phyloP scores from a whole-genome alignment of 2,329 filamentous ascomycete genomes.

The Emergomyces orientalis region DNA sequence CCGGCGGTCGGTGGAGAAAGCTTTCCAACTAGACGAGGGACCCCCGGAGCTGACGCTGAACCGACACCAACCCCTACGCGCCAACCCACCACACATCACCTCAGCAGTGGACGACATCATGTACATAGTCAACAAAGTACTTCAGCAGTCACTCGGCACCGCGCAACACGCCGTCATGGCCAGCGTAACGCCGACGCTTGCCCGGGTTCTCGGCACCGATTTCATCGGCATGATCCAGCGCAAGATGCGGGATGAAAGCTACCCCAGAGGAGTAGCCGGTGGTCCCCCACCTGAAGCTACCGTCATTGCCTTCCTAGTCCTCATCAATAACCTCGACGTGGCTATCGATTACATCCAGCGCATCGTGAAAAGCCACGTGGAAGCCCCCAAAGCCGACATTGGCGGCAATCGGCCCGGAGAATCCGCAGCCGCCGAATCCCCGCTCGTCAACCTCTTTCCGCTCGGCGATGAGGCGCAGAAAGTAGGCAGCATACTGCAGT shows the following conservation, averaged over 20 bases:
- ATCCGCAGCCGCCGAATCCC: conserved; percentile 20
- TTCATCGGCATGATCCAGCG: conserved; percentile 96
- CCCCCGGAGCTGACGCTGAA: conserved; percentile 66
- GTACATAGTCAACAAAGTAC: conserved; percentile 93
- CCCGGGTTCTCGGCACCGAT: conserved; percentile 72
- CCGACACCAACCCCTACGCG: conserved; percentile 59
- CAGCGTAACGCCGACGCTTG: conserved; percentile 67
- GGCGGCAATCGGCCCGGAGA: conserved; percentile 32
- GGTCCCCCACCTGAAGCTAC: conserved; percentile 78
- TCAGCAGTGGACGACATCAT: conserved; percentile 97
- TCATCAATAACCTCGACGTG: conserved; percentile 93
- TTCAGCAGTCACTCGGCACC: conserved; percentile 78
- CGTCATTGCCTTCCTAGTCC: conserved; percentile 78
- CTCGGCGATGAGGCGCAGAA: conserved; percentile 65
- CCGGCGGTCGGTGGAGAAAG: conserved; percentile 89
- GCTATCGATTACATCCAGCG: conserved; percentile 82
- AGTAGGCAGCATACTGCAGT: conserved; percentile 58
- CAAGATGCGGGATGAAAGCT: conserved; percentile 94
- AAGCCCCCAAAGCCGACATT: conserved; percentile 13
- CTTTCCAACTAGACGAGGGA: conserved; percentile 89
- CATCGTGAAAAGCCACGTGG: conserved; percentile 64
- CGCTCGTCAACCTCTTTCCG: conserved; percentile 61
- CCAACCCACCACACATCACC: conserved; percentile 81
- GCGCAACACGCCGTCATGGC: conserved; percentile 70
- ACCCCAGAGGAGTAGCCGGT: conserved; percentile 69